Conservation (phyloP, 768 basidiomycete genomes). For the Trametes cingulata region DNA sequence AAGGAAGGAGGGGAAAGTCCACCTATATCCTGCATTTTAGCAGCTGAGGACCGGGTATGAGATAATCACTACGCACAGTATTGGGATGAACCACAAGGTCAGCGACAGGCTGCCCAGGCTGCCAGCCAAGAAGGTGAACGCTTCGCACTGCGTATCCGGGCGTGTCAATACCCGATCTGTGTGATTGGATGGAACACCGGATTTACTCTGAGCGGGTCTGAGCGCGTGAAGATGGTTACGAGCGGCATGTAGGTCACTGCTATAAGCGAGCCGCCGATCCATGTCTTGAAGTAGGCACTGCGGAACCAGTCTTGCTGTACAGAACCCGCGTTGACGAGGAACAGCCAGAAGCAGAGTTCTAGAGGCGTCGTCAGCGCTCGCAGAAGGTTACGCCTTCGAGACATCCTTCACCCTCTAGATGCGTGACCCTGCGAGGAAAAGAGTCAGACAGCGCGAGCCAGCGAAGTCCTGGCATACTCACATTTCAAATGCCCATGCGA, state of each 20-base stretch:
- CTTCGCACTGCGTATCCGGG: slow-evolving; percentile 55
- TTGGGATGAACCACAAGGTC: slow-evolving; percentile 73
- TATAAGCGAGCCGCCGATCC: slow-evolving; percentile 63
- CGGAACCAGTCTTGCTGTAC: slow-evolving; percentile 75
- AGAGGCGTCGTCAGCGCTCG: not conserved
- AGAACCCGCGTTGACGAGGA: slow-evolving; percentile 67
- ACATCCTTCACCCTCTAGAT: slow-evolving; percentile 63
- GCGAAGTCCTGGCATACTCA: slow-evolving; percentile 25
- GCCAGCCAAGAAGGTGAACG: slow-evolving; percentile 68
- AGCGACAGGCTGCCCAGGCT: slow-evolving; percentile 66
- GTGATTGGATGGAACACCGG: not conserved
- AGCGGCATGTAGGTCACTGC: slow-evolving; percentile 70
- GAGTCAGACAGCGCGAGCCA: too few relatives aligned
- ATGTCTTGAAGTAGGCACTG: slow-evolving; percentile 71
- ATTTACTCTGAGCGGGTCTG: slow-evolving; percentile 56
- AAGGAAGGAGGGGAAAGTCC: slow-evolving; percentile 69
- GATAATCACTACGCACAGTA: slow-evolving; percentile 49
- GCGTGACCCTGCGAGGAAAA: slow-evolving; percentile 58
- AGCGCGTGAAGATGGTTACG: slow-evolving; percentile 62
- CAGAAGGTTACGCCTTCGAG: not conserved
- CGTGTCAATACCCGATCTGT: not conserved
- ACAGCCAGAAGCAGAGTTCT: slow-evolving; percentile 90
- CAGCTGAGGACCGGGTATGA: not conserved
- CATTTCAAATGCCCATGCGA: slow-evolving; percentile 79
- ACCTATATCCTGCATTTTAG: slow-evolving; percentile 38